Evolutionary conservation across 163 green algal genomes (phyloP).

Genomic region (Scenedesmus sp.): DNA sequence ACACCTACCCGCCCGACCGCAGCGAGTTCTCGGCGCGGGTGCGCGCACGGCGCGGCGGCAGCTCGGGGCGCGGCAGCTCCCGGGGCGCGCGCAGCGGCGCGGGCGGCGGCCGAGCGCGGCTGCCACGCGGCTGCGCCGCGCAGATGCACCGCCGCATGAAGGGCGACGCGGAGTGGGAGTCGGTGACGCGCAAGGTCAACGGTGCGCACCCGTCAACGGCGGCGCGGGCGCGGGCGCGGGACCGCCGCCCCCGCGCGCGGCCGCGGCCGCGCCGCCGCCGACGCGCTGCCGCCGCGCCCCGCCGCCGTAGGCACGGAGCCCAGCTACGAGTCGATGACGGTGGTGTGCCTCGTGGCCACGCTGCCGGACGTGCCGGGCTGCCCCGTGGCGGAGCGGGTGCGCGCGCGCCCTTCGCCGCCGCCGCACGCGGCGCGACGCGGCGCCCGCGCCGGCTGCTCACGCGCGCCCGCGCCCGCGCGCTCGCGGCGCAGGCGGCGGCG

Average conservation of each 20-base stretch:
- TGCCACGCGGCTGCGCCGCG: not conserved
- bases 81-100: not conserved
- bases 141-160: constrained; percentile 77
- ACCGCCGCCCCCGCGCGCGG: not conserved
- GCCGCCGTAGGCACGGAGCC: constrained; percentile 51
- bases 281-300: not conserved
- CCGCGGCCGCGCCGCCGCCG: not conserved
- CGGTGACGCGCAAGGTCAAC: constrained; percentile 64
- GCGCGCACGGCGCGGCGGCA: not conserved
- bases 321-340: constrained; percentile 56
- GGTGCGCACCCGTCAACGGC: constrained; percentile 25
- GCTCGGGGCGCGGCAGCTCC: not conserved
- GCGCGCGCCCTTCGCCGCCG: no score
- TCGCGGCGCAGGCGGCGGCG: no score
- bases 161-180: constrained; percentile 71
- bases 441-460: no score
- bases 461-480: no score
- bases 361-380: constrained; percentile 39
- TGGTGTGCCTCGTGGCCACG: constrained; percentile 59
- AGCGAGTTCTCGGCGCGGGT: constrained; percentile 64
- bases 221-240: not conserved
- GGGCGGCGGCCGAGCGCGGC: not conserved
- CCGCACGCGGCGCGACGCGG: no score
- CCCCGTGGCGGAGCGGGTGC: constrained; percentile 46
- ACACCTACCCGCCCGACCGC: constrained; percentile 56